Evolutionary conservation across 164 flowering plant genomes (phyloP).

Genomic region (Tinospora cordifolia): DNA sequence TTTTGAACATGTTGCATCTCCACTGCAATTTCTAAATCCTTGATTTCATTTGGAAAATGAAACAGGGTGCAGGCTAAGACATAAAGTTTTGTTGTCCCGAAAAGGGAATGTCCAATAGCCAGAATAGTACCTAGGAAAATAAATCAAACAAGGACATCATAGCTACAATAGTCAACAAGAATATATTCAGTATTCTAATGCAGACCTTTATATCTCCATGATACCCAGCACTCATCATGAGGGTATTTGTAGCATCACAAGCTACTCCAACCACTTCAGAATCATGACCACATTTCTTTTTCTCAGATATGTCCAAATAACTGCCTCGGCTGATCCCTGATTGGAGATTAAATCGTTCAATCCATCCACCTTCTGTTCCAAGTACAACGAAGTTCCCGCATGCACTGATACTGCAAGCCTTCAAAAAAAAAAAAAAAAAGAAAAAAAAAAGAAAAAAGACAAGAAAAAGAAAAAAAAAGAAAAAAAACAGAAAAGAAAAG

Average conservation of each 20-base stretch:
- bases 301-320: conserved; percentile 53
- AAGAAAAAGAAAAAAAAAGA: too few relatives aligned
- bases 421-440: conserved; percentile 7
- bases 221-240: conserved; percentile 86
- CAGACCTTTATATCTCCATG: conserved; percentile 88
- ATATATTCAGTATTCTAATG: not conserved
- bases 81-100: not conserved
- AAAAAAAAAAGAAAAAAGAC: not conserved
- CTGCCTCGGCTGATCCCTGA: conserved; percentile 93
- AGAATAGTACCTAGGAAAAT: not conserved
- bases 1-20: not conserved
- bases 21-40: not conserved
- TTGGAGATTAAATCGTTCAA: conserved; percentile 92
- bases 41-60: not conserved
- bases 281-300: conserved; percentile 52
- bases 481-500: too few relatives aligned
- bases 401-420: conserved; percentile 86
- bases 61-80: not conserved
- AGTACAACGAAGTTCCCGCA: conserved; percentile 94
- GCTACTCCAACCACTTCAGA: conserved; percentile 88
- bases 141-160: not conserved
- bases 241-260: conserved; percentile 85
- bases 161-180: not conserved
- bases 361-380: conserved; percentile 96
- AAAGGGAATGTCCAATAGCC: not conserved